Base-by-base conservation (phyloP, 495 filamentous ascomycete genomes). In the Xylaria telfairii region DNA sequence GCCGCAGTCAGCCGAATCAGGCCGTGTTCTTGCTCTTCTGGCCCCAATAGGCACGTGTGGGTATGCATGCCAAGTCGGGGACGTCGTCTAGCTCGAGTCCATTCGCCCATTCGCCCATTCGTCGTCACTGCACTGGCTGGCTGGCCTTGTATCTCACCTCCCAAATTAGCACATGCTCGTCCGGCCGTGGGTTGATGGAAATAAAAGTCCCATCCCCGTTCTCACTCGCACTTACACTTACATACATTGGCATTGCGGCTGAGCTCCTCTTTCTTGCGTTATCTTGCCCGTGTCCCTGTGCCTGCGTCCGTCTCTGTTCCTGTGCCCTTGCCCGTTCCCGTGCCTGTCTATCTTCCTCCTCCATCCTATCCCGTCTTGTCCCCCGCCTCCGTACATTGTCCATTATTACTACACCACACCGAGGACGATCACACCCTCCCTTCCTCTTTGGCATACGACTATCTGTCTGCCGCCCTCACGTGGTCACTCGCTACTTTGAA, bases 211-310 rank as follows among this genome's bases (percentile, higher is more conserved):
- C n/a, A n/a, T n/a, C n/a, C 32, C 12, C 32, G 10, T 37, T 37
- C n/a, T n/a, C n/a, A n/a, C n/a, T n/a, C n/a, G n/a, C n/a, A n/a
- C n/a, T n/a, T n/a, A n/a, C n/a, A n/a, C n/a, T 7, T 37, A 37
- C 56, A 28, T 28, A 57, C 13, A 34, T 28, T 34, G 30, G 53
- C 17, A 3, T 37, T 59, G 56, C 56, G 56, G 74, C 92, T 90
- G 3, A 95, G 94, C 86, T 97, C 97, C 81, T 97, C 93, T 76
- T n/a, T 97, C 95, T 76, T 97, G 95, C 8, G 88, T 86, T 74
- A 97, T 84, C 67, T 93, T 87, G 71, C 90, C 83, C 57, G 82
- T 84, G 70, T 90, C 86, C 72, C 83, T 73, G 47, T 87, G 81
- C 41, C 83, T 82, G 70, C 89, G 86, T 72, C 83, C 73, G 47